A percentile compares a stretch with the other conserved stretches of the same genome.
phyloP scores from a whole-genome alignment of 805 yeast species.

The Komagataella pastoris region DNA sequence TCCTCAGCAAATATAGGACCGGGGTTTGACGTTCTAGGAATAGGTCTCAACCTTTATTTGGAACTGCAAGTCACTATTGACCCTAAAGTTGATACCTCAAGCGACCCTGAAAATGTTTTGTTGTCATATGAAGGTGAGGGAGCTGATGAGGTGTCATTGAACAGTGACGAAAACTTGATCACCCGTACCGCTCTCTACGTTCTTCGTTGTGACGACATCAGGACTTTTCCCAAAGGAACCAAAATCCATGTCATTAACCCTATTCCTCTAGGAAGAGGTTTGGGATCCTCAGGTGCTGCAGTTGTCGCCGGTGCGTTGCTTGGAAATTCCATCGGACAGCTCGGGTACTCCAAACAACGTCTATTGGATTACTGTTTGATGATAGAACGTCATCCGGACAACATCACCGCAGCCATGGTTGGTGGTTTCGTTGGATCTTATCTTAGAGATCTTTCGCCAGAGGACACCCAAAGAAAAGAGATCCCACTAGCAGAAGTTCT shows the following conservation, averaged over 20 bases:
- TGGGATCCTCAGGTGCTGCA: conserved; percentile 97
- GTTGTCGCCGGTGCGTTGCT: conserved; percentile 93
- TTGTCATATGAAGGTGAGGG: conserved; percentile 68
- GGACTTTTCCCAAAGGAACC: conserved; percentile 76
- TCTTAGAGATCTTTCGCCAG: conserved; percentile 62
- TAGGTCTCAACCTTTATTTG: conserved; percentile 68
- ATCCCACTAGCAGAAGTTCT: conserved; percentile 79
- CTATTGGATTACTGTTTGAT: conserved; percentile 89
- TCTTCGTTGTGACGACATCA: conserved; percentile 66
- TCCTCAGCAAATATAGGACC: conserved; percentile 98
- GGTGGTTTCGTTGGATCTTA: conserved; percentile 98
- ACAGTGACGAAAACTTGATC: conserved; percentile 69
- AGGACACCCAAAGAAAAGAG: conserved; percentile 63
- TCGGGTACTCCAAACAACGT: conserved; percentile 63
- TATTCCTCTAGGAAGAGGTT: conserved; percentile 91
- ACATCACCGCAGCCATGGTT: conserved; percentile 97
- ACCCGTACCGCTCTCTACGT: conserved; percentile 91
- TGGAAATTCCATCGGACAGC: conserved; percentile 72
- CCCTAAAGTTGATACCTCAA: conserved; percentile 26
- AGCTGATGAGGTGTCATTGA: conserved; percentile 64
- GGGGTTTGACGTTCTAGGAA: conserved; percentile 93
- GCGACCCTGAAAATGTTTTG: conserved; percentile 56
- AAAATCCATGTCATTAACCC: conserved; percentile 73
- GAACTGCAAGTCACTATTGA: conserved; percentile 61
- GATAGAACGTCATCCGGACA: conserved; percentile 98